phyloP scores from a whole-genome alignment of 441 rosid species.

The Aleurites moluccanus region DNA sequence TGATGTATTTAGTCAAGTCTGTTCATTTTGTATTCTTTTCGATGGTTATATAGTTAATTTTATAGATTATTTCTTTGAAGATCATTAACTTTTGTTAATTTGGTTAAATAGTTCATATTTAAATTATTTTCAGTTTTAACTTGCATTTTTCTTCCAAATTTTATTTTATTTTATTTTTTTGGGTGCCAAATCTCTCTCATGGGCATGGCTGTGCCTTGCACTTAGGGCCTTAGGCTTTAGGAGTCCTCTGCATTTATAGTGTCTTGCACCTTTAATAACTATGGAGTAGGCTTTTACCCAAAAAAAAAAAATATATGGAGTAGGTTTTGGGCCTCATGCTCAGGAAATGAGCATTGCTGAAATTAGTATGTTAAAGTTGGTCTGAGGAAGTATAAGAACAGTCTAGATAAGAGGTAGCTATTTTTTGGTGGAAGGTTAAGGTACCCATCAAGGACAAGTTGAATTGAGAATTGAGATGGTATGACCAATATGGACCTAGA shows the following conservation, averaged over 20 bases:
- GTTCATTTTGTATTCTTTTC: not conserved
- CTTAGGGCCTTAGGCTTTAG: no score
- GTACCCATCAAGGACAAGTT: not conserved
- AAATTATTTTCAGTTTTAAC: no score
- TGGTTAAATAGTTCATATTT: not conserved
- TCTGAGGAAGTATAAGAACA: not conserved
- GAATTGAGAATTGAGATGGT: not conserved
- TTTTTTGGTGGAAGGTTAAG: not conserved
- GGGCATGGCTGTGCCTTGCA: not conserved
- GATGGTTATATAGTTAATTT: no score
- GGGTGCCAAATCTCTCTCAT: not conserved
- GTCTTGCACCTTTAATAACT: no score
- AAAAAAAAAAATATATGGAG: no score
- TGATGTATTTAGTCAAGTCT: not conserved
- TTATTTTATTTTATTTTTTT: no score
- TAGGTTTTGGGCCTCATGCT: not conserved
- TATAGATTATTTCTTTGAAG: not conserved
- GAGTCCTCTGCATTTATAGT: no score
- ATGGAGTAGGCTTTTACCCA: no score
- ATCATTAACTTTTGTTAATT: no score
- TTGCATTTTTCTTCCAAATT: no score
- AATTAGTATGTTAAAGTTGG: not conserved
- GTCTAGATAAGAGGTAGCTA: not conserved
- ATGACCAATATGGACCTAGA: not conserved
- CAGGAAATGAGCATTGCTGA: not conserved